These are phyloP conservation scores for Ocimum tenuiflorum DNA, from an alignment of 257 asterid species.

Conservation along the genomic window DNA sequence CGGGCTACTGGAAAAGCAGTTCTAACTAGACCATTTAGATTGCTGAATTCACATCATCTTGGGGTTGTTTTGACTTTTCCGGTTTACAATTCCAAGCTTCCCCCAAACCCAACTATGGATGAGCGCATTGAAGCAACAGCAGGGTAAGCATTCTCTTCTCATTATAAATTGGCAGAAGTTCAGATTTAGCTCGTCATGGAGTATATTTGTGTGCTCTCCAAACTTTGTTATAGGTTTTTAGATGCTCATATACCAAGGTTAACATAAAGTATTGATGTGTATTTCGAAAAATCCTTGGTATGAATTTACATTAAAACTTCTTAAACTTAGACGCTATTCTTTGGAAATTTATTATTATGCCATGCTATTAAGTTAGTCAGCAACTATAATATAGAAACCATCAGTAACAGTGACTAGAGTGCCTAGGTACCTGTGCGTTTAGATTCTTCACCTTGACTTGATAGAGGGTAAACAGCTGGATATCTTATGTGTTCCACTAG, in stretches of 20 bases:
- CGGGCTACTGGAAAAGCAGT: conserved; percentile 89
- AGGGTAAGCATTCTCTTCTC: conserved; percentile 49
- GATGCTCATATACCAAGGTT: neutral
- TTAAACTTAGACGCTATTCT: neutral
- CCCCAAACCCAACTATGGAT: conserved; percentile 46
- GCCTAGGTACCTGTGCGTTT: neutral
- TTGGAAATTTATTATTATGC: neutral
- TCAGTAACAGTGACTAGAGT: neutral
- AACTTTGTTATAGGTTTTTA: neutral
- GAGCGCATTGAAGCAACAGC: conserved; percentile 73
- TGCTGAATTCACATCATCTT: conserved; percentile 73
- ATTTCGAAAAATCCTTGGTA: neutral
- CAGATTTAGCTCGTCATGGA: neutral
- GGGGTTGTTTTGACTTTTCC: conserved; percentile 96
- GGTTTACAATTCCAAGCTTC: conserved; percentile 69
- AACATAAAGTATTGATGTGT: neutral
- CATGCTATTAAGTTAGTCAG: neutral
- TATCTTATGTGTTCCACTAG: neutral
- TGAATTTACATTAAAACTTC: neutral
- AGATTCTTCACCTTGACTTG: no score
- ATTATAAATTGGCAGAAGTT: neutral
- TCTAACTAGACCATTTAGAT: conserved; percentile 79
- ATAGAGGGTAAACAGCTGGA: neutral
- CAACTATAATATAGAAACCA: neutral
- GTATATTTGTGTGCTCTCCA: neutral